A percentile compares a stretch with the other conserved stretches of the same genome.
phyloP scores from a whole-genome alignment of 306 rosid species.

The Rubus idaeus region DNA sequence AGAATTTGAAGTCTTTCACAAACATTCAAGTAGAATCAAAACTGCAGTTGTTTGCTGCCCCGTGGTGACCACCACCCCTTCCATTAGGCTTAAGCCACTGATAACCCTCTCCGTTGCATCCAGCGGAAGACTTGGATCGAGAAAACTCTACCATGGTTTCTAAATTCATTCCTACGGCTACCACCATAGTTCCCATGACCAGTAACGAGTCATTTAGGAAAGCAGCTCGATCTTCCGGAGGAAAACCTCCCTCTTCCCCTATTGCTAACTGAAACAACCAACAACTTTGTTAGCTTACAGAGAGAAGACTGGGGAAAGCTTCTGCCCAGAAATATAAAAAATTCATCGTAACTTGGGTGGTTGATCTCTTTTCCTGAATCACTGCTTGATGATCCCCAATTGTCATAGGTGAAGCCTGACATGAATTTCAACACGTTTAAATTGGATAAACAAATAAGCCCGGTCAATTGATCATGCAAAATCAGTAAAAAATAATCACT shows the following conservation, averaged over 20 bases:
- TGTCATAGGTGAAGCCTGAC: neutral
- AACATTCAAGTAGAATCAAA: constrained; percentile 36
- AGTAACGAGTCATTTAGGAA: constrained; percentile 62
- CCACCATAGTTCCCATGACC: constrained; percentile 73
- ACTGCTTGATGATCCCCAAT: neutral
- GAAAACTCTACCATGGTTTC: constrained; percentile 82
- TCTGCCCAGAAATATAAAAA: neutral
- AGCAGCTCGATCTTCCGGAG: constrained; percentile 77
- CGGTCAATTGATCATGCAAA: neutral
- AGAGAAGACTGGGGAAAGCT: neutral
- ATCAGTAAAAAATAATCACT: neutral
- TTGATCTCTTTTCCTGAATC: constrained; percentile 65
- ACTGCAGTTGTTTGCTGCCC: constrained; percentile 44
- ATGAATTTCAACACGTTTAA: neutral
- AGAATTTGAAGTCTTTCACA: constrained; percentile 60
- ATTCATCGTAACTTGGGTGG: constrained; percentile 69
- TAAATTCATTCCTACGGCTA: constrained; percentile 69
- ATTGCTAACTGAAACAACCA: constrained; percentile 52
- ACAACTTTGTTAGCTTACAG: constrained; percentile 21
- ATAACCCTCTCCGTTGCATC: constrained; percentile 63
- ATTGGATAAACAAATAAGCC: constrained; percentile 6
- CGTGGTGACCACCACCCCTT: constrained; percentile 74
- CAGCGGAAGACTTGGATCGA: constrained; percentile 52
- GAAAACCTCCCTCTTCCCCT: constrained; percentile 88
- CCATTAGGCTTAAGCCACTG: constrained; percentile 68